Percentiles rank a stretch among this genome's conserved stretches.
phyloP scores from a whole-genome alignment of 768 basidiomycete genomes.

The Macrolepiota dolichaula region DNA sequence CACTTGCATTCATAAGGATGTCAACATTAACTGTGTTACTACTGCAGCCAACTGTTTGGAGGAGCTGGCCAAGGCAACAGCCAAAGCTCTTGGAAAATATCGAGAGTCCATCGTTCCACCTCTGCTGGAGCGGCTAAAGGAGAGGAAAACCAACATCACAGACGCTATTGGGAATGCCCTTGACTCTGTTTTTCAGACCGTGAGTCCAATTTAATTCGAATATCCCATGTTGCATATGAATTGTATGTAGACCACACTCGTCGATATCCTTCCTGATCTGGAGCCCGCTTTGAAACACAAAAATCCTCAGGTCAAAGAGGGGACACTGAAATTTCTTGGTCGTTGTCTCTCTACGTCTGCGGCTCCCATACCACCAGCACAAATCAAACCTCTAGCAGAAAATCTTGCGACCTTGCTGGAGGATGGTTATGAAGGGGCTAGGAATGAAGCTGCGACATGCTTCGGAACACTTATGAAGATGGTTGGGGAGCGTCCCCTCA shows the following conservation, averaged over 20 bases:
- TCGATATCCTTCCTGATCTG: constrained; percentile 83
- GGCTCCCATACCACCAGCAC: constrained; percentile 63
- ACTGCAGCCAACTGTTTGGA: constrained; percentile 84
- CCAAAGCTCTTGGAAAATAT: constrained; percentile 69
- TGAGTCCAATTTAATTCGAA: constrained; percentile 34
- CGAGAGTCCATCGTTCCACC: constrained; percentile 68
- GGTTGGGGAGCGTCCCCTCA: constrained; percentile 89
- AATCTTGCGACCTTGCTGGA: constrained; percentile 72
- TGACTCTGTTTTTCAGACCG: constrained; percentile 84
- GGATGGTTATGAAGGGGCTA: constrained; percentile 85
- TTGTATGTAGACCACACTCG: constrained; percentile 59
- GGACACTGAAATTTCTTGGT: constrained; percentile 81
- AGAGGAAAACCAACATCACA: constrained; percentile 86
- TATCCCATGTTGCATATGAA: constrained; percentile 13
- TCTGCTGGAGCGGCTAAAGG: constrained; percentile 89
- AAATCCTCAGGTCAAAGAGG: constrained; percentile 96
- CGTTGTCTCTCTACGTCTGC: constrained; percentile 74
- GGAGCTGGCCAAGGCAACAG: constrained; percentile 79
- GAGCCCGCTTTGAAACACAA: constrained; percentile 77
- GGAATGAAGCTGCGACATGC: constrained; percentile 85
- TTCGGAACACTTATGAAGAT: constrained; percentile 95
- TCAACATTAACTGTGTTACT: constrained; percentile 95
- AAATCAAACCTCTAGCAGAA: constrained; percentile 82
- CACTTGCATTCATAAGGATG: constrained; percentile 78
- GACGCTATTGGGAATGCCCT: constrained; percentile 86